A percentile compares a stretch with the other conserved stretches of the same genome.
Evolutionary conservation across 2,329 filamentous ascomycete genomes (phyloP).

Genomic region (Colletotrichum gigasporum): DNA sequence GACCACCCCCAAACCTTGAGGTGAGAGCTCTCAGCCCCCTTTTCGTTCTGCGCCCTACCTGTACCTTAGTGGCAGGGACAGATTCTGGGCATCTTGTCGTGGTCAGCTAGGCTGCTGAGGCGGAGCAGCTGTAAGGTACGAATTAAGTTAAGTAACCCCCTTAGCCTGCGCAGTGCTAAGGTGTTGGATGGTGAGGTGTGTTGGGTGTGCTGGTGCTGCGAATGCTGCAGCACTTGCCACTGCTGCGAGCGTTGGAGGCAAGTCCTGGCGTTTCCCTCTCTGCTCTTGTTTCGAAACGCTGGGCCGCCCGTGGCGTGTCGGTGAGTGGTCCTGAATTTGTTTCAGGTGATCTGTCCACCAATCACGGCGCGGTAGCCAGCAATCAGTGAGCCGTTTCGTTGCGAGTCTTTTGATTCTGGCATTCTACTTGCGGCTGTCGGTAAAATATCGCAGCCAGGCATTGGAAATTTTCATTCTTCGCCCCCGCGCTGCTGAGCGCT

Average conservation of each 20-base stretch:
- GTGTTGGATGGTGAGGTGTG: background rate
- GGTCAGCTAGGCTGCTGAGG: background rate
- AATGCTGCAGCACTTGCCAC: background rate
- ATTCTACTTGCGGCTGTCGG: conserved; percentile 11
- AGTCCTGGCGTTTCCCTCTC: conserved; percentile 10
- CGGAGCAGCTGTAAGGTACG: background rate
- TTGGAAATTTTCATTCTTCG: background rate
- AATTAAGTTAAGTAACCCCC: too few species aligned
- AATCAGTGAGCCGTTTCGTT: conserved; percentile 1
- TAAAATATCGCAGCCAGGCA: conserved; percentile 8
- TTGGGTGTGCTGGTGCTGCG: background rate
- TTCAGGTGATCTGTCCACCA: conserved; percentile 29
- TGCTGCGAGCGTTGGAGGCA: background rate
- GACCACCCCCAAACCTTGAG: background rate
- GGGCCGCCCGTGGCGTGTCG: conserved; percentile 22
- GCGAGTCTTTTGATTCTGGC: background rate
- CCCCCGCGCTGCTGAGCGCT: background rate
- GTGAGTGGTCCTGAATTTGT: conserved; percentile 34
- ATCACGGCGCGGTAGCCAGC: conserved; percentile 4
- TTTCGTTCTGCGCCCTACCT: too few species aligned
- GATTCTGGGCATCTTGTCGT: background rate
- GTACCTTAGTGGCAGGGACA: background rate
- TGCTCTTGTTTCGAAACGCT: conserved; percentile 31
- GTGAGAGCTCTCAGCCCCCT: background rate
- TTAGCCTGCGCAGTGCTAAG: too few species aligned